These are phyloP conservation scores for Alternaria atra DNA, from an alignment of 2,329 filamentous ascomycete genomes.

Conservation along the genomic window DNA sequence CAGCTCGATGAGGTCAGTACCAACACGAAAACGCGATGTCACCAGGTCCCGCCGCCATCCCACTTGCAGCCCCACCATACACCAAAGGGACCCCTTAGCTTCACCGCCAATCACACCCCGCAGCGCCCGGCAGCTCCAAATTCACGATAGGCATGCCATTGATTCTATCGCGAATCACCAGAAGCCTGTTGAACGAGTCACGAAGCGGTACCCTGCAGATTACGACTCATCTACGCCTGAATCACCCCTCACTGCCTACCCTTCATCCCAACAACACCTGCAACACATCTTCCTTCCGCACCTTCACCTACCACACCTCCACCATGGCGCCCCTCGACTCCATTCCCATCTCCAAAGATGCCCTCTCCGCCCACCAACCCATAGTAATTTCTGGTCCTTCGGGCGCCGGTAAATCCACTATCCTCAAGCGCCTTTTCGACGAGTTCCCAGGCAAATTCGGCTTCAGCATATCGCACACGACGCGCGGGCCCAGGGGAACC, in stretches of 20 bases:
- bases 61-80: constrained; percentile 36
- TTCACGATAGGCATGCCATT: constrained; percentile 36
- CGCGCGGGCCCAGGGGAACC: constrained; percentile 75
- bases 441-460: constrained; percentile 73
- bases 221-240: constrained; percentile 9
- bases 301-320: constrained; percentile 20
- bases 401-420: constrained; percentile 82
- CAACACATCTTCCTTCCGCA: constrained; percentile 8
- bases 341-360: constrained; percentile 26
- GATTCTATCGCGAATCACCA: constrained; percentile 25
- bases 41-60: constrained; percentile 31
- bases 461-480: constrained; percentile 74
- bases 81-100: constrained; percentile 20
- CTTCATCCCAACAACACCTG: neutral
- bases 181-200: constrained; percentile 18
- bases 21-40: constrained; percentile 44
- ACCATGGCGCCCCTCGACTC: constrained; percentile 38
- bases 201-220: constrained; percentile 1
- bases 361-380: constrained; percentile 54
- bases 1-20: constrained; percentile 39
- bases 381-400: constrained; percentile 83
- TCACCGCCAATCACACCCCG: constrained; percentile 46
- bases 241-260: constrained; percentile 10
- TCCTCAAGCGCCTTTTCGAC: constrained; percentile 76
- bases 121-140: constrained; percentile 16